Conservation (phyloP, 768 basidiomycete genomes). For the Hypsizygus marmoreus region DNA sequence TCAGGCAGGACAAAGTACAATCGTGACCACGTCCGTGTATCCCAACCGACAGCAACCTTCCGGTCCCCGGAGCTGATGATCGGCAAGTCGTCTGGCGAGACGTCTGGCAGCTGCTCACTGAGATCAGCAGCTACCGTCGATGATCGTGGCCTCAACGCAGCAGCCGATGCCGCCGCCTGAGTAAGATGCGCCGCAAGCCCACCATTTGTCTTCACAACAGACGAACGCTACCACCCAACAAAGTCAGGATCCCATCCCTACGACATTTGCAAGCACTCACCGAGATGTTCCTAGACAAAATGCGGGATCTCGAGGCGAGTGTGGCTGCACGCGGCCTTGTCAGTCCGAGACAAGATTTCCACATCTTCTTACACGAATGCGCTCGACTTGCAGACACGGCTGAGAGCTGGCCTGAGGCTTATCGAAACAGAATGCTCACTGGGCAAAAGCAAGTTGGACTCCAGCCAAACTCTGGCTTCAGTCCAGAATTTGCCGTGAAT, state of each 20-base stretch:
- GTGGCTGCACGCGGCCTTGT: not conserved
- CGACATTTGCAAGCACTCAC: not conserved
- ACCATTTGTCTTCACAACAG: slow-evolving; percentile 1
- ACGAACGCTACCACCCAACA: slow-evolving; percentile 2
- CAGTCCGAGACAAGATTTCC: slow-evolving; percentile 2
- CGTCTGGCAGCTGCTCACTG: slow-evolving; percentile 23
- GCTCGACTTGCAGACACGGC: too few species aligned
- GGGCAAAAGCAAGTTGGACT: too few species aligned
- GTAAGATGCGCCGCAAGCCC: slow-evolving; percentile 12
- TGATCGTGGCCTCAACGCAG: slow-evolving; percentile 16
- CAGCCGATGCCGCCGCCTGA: slow-evolving; percentile 23
- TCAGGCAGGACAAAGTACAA: slow-evolving; percentile 54
- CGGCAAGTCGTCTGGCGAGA: slow-evolving; percentile 46
- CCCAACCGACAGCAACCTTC: slow-evolving; percentile 74
- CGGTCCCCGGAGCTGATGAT: slow-evolving; percentile 56
- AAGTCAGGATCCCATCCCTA: not conserved
- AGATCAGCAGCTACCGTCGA: slow-evolving; percentile 12
- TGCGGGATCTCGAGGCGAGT: not conserved
- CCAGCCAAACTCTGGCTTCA: too few species aligned
- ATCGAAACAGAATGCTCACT: too few species aligned
- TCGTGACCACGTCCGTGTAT: slow-evolving; percentile 68
- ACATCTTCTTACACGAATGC: slow-evolving; percentile 3
- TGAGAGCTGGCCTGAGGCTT: too few species aligned
- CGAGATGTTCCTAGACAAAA: slow-evolving; percentile 1
- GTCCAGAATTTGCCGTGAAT: too few species aligned